phyloP scores from a whole-genome alignment of 805 yeast species.

The Metschnikowia aberdeeniae region DNA sequence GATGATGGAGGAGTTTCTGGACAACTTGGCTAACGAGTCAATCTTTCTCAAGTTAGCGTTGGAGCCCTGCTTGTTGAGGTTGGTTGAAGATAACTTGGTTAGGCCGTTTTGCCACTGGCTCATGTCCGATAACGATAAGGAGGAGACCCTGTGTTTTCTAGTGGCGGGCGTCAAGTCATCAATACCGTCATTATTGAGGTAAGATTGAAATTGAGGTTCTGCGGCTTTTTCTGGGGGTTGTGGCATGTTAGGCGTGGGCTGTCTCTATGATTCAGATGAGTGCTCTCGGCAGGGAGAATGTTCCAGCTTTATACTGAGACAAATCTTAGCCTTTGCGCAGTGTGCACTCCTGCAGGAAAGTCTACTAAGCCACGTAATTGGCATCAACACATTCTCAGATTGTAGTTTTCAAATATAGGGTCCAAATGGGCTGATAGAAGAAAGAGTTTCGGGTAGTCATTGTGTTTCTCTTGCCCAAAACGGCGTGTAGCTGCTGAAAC shows the following conservation, averaged over 20 bases:
- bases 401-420: too few species aligned
- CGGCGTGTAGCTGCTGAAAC: too few species aligned
- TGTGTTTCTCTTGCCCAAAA: too few species aligned
- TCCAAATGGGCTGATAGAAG: too few species aligned
- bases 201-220: constrained; percentile 41
- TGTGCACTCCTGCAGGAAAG: constrained; percentile 3
- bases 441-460: too few species aligned
- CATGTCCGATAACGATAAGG: constrained; percentile 61
- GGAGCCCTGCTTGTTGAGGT: constrained; percentile 31
- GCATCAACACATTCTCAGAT: too few species aligned
- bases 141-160: constrained; percentile 60
- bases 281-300: not conserved
- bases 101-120: constrained; percentile 57
- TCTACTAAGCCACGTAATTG: not conserved
- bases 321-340: constrained; percentile 1
- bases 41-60: constrained; percentile 39
- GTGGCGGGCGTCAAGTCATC: constrained; percentile 61
- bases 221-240: constrained; percentile 10
- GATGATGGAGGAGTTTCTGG: constrained; percentile 44
- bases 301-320: constrained; percentile 3
- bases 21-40: constrained; percentile 42
- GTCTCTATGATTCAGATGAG: not conserved
- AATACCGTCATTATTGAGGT: constrained; percentile 69
- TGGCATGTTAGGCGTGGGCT: not conserved
- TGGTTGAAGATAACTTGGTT: constrained; percentile 37